Conservation (phyloP, 2,329 filamentous ascomycete species). For the Apiospora pterosperma region DNA sequence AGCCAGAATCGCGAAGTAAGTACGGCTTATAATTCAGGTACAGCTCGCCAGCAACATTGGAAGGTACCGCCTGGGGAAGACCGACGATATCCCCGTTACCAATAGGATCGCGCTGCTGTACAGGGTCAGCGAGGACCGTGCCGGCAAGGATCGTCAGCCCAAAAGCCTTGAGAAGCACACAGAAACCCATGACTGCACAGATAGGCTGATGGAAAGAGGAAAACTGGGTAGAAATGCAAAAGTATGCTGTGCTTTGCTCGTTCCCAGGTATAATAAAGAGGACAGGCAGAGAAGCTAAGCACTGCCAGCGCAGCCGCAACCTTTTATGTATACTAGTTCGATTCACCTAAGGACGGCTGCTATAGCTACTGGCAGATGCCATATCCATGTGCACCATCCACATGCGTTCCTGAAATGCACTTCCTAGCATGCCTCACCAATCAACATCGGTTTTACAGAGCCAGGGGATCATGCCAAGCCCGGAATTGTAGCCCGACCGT, state of each 20-base stretch:
- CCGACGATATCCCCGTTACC: conserved; percentile 39
- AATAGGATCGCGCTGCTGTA: conserved; percentile 21
- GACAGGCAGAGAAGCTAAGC: neutral
- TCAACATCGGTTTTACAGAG: neutral
- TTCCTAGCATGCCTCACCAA: neutral
- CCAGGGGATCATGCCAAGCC: neutral
- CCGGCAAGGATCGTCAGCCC: conserved; percentile 9
- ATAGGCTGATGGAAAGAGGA: neutral
- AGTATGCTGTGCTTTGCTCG: neutral
- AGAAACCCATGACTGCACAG: neutral
- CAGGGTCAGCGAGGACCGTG: conserved; percentile 7
- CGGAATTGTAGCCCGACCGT: neutral
- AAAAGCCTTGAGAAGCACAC: conserved; percentile 2
- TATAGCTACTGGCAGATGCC: neutral
- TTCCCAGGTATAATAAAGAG: neutral
- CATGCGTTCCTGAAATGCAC: neutral
- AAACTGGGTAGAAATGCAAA: neutral
- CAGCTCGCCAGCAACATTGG: conserved; percentile 37
- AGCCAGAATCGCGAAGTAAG: conserved; percentile 51
- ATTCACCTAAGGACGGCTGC: neutral
- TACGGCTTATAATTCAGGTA: conserved; percentile 52
- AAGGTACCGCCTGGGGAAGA: conserved; percentile 49
- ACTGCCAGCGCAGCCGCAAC: neutral
- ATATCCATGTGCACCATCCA: neutral
- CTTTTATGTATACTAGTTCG: neutral